Percentiles rank a stretch among this genome's conserved stretches.
These are phyloP conservation scores for Trametopsis cervina DNA, from an alignment of 768 basidiomycete species.

Conservation along the genomic window DNA sequence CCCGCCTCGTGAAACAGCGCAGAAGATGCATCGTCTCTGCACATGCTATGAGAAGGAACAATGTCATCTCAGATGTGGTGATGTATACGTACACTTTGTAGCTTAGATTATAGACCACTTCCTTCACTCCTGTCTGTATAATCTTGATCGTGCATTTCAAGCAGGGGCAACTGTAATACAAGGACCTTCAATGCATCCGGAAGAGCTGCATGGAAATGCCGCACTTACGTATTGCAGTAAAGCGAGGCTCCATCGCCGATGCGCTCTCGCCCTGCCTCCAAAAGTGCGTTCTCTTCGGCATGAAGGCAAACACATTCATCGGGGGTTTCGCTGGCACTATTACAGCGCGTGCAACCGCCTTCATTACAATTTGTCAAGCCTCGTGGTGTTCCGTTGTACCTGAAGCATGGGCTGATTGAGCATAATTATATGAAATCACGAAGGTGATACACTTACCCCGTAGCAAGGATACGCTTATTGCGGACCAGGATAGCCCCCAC, in stretches of 20 bases:
- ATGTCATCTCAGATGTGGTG: background rate
- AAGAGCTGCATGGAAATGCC: conserved; percentile 23
- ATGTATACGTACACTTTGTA: conserved; percentile 79
- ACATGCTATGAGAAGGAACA: background rate
- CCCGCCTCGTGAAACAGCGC: conserved; percentile 73
- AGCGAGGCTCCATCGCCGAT: conserved; percentile 78
- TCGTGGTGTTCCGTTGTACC: conserved; percentile 95
- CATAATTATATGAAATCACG: conserved; percentile 1
- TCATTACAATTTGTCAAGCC: conserved; percentile 85
- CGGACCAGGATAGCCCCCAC: conserved; percentile 93
- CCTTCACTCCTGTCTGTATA: conserved; percentile 87
- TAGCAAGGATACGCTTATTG: conserved; percentile 70
- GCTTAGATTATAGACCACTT: conserved; percentile 89
- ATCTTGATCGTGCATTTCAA: conserved; percentile 96
- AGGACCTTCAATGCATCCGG: background rate
- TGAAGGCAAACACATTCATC: conserved; percentile 91
- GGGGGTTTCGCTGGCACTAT: conserved; percentile 43
- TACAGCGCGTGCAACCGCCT: conserved; percentile 86
- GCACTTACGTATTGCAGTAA: conserved; percentile 92
- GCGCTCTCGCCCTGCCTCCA: conserved; percentile 90
- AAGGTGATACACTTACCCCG: conserved; percentile 45
- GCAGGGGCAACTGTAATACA: conserved; percentile 78
- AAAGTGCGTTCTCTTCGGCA: conserved; percentile 94
- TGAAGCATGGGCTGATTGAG: too few species aligned
- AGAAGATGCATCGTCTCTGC: conserved; percentile 81